A percentile compares a stretch with the other conserved stretches of the same genome.
These are phyloP conservation scores for Russula virescens DNA, from an alignment of 768 basidiomycete species.

Conservation along the genomic window DNA sequence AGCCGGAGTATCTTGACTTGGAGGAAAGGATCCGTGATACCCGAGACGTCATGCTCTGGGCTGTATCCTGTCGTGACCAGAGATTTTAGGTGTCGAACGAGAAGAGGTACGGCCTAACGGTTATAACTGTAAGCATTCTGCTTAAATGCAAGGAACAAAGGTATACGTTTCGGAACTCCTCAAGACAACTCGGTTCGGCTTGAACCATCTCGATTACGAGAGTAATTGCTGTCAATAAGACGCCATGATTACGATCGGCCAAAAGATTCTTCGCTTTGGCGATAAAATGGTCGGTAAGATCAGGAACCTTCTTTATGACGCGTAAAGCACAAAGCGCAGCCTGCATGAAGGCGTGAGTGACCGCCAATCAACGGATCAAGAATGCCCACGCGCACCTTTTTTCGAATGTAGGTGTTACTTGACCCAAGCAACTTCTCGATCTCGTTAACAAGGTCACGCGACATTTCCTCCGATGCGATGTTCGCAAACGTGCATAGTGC, in stretches of 20 bases:
- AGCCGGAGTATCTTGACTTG: constrained; percentile 91
- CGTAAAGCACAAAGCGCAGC: constrained; percentile 93
- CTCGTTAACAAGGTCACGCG: constrained; percentile 94
- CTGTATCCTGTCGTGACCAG: constrained; percentile 95
- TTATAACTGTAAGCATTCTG: constrained; percentile 12
- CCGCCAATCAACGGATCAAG: background rate
- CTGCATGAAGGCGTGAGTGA: constrained; percentile 36
- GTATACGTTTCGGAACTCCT: constrained; percentile 86
- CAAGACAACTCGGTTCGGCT: constrained; percentile 60
- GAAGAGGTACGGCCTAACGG: constrained; percentile 79
- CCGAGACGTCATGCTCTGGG: constrained; percentile 98
- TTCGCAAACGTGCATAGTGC: constrained; percentile 98
- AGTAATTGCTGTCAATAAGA: constrained; percentile 89
- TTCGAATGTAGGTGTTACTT: constrained; percentile 97
- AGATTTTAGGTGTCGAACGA: constrained; percentile 93
- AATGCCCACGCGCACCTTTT: constrained; percentile 65
- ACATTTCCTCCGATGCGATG: constrained; percentile 99
- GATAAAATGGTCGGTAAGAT: constrained; percentile 89
- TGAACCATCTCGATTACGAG: constrained; percentile 94
- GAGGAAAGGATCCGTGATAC: constrained; percentile 94
- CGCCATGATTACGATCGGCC: constrained; percentile 95
- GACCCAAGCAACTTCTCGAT: constrained; percentile 96
- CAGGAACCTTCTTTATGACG: constrained; percentile 93
- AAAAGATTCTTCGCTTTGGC: constrained; percentile 84
- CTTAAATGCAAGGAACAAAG: background rate